Evolutionary conservation across 2,329 filamentous ascomycete species (phyloP).

Genomic region (Myriosclerotinia scirpicola): DNA sequence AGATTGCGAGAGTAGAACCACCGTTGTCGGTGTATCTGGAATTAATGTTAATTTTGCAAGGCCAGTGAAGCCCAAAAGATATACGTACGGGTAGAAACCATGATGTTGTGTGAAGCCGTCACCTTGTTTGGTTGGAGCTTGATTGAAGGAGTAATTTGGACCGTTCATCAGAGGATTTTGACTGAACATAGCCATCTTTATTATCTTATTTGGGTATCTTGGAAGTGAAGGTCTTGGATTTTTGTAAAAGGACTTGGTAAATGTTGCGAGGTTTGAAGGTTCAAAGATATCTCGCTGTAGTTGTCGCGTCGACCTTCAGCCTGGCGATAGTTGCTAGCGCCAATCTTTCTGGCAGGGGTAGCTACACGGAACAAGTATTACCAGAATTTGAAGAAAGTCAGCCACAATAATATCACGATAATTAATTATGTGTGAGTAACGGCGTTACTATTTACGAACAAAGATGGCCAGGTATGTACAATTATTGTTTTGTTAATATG

Average conservation of each 20-base stretch:
- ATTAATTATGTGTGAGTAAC: neutral
- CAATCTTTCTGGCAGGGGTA: slow-evolving; percentile 34
- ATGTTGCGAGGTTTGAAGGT: slow-evolving; percentile 23
- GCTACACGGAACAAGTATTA: slow-evolving; percentile 20
- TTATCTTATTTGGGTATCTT: slow-evolving; percentile 13
- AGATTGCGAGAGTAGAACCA: slow-evolving; percentile 92
- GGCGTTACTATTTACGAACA: neutral
- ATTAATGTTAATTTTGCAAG: neutral
- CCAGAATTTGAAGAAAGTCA: neutral
- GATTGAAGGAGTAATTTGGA: slow-evolving; percentile 67
- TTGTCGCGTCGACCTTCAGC: slow-evolving; percentile 35
- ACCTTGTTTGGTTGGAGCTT: slow-evolving; percentile 54
- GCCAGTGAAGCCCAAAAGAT: neutral
- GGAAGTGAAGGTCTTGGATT: slow-evolving; percentile 17
- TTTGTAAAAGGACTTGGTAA: slow-evolving; percentile 17
- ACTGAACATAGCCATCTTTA: slow-evolving; percentile 66
- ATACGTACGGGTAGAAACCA: slow-evolving; percentile 84
- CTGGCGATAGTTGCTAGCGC: slow-evolving; percentile 27
- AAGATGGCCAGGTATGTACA: slow-evolving; percentile 21
- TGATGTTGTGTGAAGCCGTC: slow-evolving; percentile 65
- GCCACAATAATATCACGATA: neutral
- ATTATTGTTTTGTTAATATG: neutral
- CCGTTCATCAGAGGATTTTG: slow-evolving; percentile 69
- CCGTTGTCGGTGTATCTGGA: slow-evolving; percentile 94
- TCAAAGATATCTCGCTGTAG: slow-evolving; percentile 19